A percentile compares a stretch with the other conserved stretches of the same genome.
Conservation (phyloP, 495 filamentous ascomycete species). For the Podospora didyma region DNA sequence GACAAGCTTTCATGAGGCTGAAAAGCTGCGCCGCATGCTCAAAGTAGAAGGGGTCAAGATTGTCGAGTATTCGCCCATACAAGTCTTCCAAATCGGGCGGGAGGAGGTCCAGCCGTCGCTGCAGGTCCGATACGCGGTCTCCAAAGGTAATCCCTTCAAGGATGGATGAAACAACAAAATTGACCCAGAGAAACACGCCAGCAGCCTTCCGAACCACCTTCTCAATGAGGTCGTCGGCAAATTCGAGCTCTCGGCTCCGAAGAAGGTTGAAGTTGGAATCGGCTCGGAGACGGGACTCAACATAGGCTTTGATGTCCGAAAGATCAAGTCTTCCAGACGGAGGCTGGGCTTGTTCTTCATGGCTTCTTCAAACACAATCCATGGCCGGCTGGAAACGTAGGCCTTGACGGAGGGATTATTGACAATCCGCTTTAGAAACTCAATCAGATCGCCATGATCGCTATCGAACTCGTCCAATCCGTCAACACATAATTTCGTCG, state of each 20-base stretch:
- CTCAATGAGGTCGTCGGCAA: constrained; percentile 4
- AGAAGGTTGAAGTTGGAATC: constrained; percentile 12
- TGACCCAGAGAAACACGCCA: constrained; percentile 33
- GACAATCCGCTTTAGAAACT: constrained; percentile 14
- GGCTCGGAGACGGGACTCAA: constrained; percentile 14
- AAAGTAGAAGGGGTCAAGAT: constrained; percentile 21
- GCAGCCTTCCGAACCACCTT: constrained; percentile 17
- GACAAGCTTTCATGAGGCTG: constrained; percentile 10
- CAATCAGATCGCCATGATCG: constrained; percentile 23
- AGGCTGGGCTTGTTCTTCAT: constrained; percentile 22
- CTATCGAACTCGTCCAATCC: constrained; percentile 36
- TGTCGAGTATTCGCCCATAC: constrained; percentile 17
- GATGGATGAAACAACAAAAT: constrained; percentile 23
- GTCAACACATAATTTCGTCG: constrained; percentile 10
- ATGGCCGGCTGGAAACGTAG: constrained; percentile 34
- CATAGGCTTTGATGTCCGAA: constrained; percentile 25
- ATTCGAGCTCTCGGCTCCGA: background rate
- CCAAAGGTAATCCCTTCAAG: constrained; percentile 13
- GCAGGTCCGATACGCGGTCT: constrained; percentile 20
- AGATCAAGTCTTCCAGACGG: constrained; percentile 28
- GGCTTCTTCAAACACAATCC: constrained; percentile 23
- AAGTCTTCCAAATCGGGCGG: constrained; percentile 21
- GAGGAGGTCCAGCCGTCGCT: constrained; percentile 13
- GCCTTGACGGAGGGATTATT: constrained; percentile 21
- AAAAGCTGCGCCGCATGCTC: constrained; percentile 24